Percentiles rank a stretch among this genome's conserved stretches.
phyloP scores from a whole-genome alignment of 495 filamentous ascomycete genomes.

The Daldinia childiae region DNA sequence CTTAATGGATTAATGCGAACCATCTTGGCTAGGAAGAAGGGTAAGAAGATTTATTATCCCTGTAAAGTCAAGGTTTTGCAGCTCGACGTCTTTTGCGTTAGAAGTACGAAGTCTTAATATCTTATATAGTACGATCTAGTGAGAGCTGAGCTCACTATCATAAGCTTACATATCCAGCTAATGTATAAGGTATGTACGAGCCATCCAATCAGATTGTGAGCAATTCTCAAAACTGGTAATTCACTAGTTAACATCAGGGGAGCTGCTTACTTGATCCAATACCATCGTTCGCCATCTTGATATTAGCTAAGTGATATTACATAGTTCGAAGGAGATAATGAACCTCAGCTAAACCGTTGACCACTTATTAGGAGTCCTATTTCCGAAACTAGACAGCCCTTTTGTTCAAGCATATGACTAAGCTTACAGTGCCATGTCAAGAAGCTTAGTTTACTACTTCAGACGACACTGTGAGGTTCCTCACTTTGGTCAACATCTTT shows the following conservation, averaged over 20 bases:
- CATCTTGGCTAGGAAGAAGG: slow-evolving; percentile 17
- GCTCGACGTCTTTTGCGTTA: neutral
- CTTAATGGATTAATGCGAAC: slow-evolving; percentile 2
- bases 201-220: neutral
- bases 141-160: neutral
- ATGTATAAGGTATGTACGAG: neutral
- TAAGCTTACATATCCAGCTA: neutral
- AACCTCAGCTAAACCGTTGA: neutral
- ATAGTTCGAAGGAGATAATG: neutral
- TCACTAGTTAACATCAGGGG: neutral
- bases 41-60: neutral
- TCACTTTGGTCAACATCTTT: neutral
- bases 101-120: neutral
- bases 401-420: neutral
- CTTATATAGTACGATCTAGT: neutral
- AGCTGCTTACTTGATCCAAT: neutral
- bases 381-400: neutral
- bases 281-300: neutral
- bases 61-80: neutral
- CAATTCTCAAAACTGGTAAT: neutral
- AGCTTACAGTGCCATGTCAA: neutral
- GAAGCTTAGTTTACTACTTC: neutral
- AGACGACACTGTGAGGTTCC: neutral
- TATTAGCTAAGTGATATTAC: neutral
- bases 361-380: neutral